phyloP scores from a whole-genome alignment of 73 alveolate species.

The Tetrahymena elliotti region DNA sequence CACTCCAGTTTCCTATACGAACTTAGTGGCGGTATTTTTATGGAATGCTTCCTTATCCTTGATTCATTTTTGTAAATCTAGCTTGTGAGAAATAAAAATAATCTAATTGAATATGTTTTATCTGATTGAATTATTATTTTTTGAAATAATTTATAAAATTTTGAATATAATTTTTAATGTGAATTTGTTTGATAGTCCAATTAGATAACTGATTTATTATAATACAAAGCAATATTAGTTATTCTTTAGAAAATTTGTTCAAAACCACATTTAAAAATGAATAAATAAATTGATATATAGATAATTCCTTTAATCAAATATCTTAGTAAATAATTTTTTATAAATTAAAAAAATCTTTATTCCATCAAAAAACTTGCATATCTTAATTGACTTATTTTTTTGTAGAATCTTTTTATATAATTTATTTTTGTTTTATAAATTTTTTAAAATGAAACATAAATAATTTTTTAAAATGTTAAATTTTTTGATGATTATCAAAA shows the following conservation, averaged over 20 bases:
- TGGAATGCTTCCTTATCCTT: neutral
- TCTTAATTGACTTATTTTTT: neutral
- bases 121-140: neutral
- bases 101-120: neutral
- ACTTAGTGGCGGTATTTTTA: conserved; percentile 18
- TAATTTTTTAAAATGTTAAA: no score
- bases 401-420: neutral
- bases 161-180: neutral
- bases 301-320: no score
- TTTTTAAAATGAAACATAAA: no score
- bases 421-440: no score
- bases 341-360: no score
- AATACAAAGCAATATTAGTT: neutral
- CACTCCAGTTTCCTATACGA: conserved; percentile 42
- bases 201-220: neutral
- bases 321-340: no score
- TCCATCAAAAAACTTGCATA: neutral
- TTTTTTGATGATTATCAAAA: no score
- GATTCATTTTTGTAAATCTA: neutral
- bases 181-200: neutral
- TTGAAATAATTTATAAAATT: neutral
- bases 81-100: neutral
- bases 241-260: neutral
- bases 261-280: neutral
- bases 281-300: no score